Base-by-base conservation (phyloP, 768 basidiomycete species). In the Cantharellus anzutake region DNA sequence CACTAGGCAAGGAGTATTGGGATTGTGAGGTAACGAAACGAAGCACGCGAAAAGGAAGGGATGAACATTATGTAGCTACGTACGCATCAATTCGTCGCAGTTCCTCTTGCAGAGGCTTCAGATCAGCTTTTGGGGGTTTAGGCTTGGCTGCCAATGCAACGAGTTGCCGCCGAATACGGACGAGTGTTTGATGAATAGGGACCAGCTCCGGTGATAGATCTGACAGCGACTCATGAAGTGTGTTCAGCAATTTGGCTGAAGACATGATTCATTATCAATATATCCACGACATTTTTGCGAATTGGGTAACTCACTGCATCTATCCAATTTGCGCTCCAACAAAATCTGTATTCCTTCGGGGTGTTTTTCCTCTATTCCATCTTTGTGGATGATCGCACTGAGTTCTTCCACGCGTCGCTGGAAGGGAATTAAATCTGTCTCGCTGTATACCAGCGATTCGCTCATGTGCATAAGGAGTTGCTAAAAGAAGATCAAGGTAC, bases 381-480 rank as follows among this genome's bases (percentile, higher is more conserved):
- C 92, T 62, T 82, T 79, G 63, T 83, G 83, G 59, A 99, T 80
- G 66, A 98, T 94, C 62, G 79, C 76, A 62, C 88, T 83, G 44
- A 99, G 77, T 63, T 92, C 86, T 35, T 76, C 73, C 57, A 98
- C 71, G 61, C 96, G 82, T 63, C 78, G 76, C 60, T 83, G 80
- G 72, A 97, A 98, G 2, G 96, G 92, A 38, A 77, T 76, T 39
- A 98, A 82, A 72, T 96, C 90, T 34, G 82, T 73, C 67, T 92
- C 88, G 64, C 90, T 97, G 71, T 97, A 98, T 51, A 90, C 83
- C 3, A 85, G 85, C 1, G 89, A 91, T 69, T 99, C 96, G 70
- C 92, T 87, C 84, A 97, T 87, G 68, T 93, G 89, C 68, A 84
- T 83, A 53, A 94, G 77, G 42, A 96, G 84, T 91, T 92, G 86